These are phyloP conservation scores for Lignosus rhinocerotis DNA, from an alignment of 1,284 basidiomycete species.

Conservation along the genomic window DNA sequence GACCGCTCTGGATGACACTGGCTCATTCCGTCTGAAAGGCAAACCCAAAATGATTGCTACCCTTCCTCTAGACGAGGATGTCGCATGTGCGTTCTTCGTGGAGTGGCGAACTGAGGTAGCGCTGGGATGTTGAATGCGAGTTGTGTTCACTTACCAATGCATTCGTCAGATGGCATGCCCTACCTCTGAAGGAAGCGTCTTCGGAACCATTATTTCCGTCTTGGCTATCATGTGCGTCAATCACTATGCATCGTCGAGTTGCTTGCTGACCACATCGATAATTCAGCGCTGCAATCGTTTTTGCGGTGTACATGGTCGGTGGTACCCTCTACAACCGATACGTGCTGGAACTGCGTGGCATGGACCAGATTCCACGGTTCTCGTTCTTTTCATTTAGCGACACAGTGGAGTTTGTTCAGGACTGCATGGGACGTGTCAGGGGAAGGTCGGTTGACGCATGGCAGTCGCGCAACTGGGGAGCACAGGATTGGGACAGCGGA, in stretches of 20 bases:
- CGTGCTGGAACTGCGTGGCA: slow-evolving; percentile 60
- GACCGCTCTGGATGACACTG: not conserved
- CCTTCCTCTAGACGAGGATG: slow-evolving; percentile 61
- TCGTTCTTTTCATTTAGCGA: slow-evolving; percentile 43
- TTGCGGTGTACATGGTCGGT: slow-evolving; percentile 57
- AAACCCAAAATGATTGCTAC: slow-evolving; percentile 60
- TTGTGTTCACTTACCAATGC: slow-evolving; percentile 7
- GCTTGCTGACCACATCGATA: slow-evolving; percentile 14
- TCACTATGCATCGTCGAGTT: slow-evolving; percentile 11
- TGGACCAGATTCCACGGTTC: slow-evolving; percentile 68
- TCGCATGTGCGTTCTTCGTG: slow-evolving; percentile 65
- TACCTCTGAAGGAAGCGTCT: slow-evolving; percentile 49
- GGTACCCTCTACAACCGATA: slow-evolving; percentile 71
- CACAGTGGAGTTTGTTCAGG: slow-evolving; percentile 29
- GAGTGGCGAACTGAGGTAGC: slow-evolving; percentile 73
- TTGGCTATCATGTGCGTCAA: slow-evolving; percentile 51
- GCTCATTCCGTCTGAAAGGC: slow-evolving; percentile 30
- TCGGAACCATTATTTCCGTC: slow-evolving; percentile 54
- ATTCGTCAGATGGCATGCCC: slow-evolving; percentile 61
- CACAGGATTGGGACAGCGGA: slow-evolving; percentile 20
- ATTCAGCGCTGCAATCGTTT: slow-evolving; percentile 50
- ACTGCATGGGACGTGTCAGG: slow-evolving; percentile 29
- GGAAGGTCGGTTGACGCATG: slow-evolving; percentile 24
- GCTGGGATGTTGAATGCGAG: slow-evolving; percentile 24
- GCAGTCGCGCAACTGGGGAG: slow-evolving; percentile 25